A percentile compares a stretch with the other conserved stretches of the same genome.
Evolutionary conservation across 2,329 filamentous ascomycete species (phyloP).

Genomic region (Xylaria sp.): DNA sequence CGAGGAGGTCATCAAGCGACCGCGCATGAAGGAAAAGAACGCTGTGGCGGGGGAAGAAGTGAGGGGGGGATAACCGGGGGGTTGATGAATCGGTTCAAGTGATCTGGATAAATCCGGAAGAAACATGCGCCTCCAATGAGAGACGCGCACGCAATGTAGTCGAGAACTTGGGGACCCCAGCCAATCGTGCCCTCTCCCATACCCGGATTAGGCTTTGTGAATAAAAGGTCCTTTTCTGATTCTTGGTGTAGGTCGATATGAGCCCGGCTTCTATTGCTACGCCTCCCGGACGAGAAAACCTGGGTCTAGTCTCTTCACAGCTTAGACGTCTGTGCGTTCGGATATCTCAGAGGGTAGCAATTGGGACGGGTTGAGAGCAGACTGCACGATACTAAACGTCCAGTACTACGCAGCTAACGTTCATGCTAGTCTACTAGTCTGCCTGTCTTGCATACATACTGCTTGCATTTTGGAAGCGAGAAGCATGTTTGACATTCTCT

Average conservation of each 20-base stretch:
- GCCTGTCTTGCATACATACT: slow-evolving; percentile 8
- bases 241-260: slow-evolving; percentile 13
- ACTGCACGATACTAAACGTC: slow-evolving; percentile 1
- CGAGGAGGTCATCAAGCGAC: slow-evolving; percentile 12
- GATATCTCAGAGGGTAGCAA: neutral
- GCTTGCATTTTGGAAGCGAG: slow-evolving; percentile 13
- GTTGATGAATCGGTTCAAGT: slow-evolving; percentile 14
- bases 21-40: neutral
- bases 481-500: neutral
- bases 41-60: slow-evolving; percentile 22
- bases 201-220: slow-evolving; percentile 17
- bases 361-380: neutral
- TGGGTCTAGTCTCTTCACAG: neutral
- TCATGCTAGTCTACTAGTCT: slow-evolving; percentile 4
- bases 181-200: slow-evolving; percentile 26
- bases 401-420: neutral
- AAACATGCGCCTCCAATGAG: slow-evolving; percentile 36
- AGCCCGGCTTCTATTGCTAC: slow-evolving; percentile 28
- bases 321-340: neutral
- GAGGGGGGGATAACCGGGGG: slow-evolving; percentile 18
- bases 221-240: slow-evolving; percentile 17
- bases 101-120: slow-evolving; percentile 41
- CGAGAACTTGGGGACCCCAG: neutral
- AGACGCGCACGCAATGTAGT: slow-evolving; percentile 9
- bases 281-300: slow-evolving; percentile 19